Conservation (phyloP, 345 rosid genomes). For the Microthlaspi erraticum region DNA sequence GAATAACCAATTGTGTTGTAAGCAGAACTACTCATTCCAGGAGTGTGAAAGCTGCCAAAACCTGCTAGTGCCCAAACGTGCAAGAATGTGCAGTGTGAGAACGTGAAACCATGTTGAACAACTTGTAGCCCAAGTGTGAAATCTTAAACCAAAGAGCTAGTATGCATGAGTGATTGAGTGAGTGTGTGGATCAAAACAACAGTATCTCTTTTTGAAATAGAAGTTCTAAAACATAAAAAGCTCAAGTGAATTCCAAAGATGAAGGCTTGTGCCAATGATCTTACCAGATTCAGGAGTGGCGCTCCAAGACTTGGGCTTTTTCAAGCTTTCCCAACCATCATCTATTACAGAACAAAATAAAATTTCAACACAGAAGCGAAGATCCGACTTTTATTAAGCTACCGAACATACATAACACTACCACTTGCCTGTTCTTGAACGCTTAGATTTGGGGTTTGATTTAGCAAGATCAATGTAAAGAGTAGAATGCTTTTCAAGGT, state of each 20-base stretch:
- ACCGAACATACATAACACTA: slow-evolving; percentile 14
- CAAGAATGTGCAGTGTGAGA: slow-evolving; percentile 95
- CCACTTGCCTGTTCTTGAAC: slow-evolving; percentile 64
- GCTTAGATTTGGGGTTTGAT: slow-evolving; percentile 88
- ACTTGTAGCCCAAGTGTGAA: slow-evolving; percentile 48
- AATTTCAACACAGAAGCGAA: slow-evolving; percentile 3
- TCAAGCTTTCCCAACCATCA: slow-evolving; percentile 34
- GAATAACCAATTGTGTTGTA: slow-evolving; percentile 88
- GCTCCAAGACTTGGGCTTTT: slow-evolving; percentile 44
- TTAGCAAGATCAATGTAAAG: slow-evolving; percentile 85
- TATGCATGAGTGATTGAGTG: slow-evolving; percentile 28
- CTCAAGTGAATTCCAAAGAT: slow-evolving; percentile 20
- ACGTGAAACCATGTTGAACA: slow-evolving; percentile 56
- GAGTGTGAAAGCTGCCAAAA: slow-evolving; percentile 85
- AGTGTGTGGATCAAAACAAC: too few relatives aligned
- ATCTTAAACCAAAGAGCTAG: slow-evolving; percentile 37
- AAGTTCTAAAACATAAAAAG: slow-evolving; percentile 14
- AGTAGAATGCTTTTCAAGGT: slow-evolving; percentile 85
- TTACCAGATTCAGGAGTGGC: slow-evolving; percentile 61
- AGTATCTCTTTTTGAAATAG: too few relatives aligned
- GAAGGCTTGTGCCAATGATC: slow-evolving; percentile 35
- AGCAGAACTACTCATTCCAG: slow-evolving; percentile 93
- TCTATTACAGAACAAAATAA: slow-evolving; percentile 8
- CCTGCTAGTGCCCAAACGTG: slow-evolving; percentile 99
- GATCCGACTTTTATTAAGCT: neutral